A percentile compares a stretch with the other conserved stretches of the same genome.
phyloP scores from a whole-genome alignment of 768 basidiomycete genomes.

The Psilocybe azurescens region DNA sequence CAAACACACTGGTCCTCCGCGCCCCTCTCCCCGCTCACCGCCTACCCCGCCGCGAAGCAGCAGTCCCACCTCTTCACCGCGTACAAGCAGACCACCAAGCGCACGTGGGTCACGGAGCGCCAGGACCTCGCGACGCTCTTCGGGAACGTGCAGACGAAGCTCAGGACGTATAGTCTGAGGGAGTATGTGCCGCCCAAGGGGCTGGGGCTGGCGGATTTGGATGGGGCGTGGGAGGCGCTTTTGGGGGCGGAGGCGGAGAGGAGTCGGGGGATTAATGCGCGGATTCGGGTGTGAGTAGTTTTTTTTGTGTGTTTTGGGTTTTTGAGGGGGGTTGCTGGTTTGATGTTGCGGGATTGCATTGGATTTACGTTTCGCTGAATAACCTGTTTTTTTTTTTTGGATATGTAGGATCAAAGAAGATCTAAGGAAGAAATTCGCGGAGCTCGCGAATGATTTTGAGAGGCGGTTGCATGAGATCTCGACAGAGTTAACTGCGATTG shows the following conservation, averaged over 20 bases:
- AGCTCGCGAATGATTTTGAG: conserved; percentile 79
- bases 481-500: conserved; percentile 72
- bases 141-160: conserved; percentile 92
- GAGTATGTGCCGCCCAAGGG: conserved; percentile 84
- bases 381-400: too few relatives aligned
- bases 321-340: neutral
- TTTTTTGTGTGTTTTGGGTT: conserved; percentile 2
- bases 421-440: conserved; percentile 78
- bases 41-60: conserved; percentile 82
- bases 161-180: conserved; percentile 86
- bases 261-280: conserved; percentile 85
- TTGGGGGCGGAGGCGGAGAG: conserved; percentile 76
- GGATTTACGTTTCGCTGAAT: too few relatives aligned
- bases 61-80: conserved; percentile 73
- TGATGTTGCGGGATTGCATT: neutral
- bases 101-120: conserved; percentile 88
- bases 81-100: conserved; percentile 88
- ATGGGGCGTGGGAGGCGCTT: conserved; percentile 75
- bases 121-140: conserved; percentile 89
- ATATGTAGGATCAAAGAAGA: conserved; percentile 78
- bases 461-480: conserved; percentile 69
- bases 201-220: conserved; percentile 73
- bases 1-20: conserved; percentile 74
- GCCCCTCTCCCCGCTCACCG: conserved; percentile 57
- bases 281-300: conserved; percentile 78